These are phyloP conservation scores for Barnettozyma populi DNA, from an alignment of 805 yeast species.

Conservation along the genomic window DNA sequence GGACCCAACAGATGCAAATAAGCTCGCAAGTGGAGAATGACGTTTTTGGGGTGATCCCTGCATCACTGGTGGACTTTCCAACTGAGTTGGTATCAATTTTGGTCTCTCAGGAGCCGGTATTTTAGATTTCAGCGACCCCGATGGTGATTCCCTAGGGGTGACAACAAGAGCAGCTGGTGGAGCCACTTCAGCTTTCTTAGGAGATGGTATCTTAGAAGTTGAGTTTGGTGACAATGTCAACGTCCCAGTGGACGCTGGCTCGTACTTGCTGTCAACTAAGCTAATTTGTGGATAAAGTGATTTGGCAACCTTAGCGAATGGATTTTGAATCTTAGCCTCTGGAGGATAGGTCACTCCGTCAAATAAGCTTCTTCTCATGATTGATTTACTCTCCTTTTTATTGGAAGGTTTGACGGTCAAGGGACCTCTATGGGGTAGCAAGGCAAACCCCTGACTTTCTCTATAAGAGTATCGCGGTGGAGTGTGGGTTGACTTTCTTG, in stretches of 20 bases:
- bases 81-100: constrained; percentile 3
- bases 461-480: constrained; percentile 21
- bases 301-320: constrained; percentile 7
- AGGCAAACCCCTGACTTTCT: constrained; percentile 28
- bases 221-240: constrained; percentile 8
- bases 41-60: constrained; percentile 5
- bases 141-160: neutral
- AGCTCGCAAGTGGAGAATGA: constrained; percentile 22
- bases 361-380: constrained; percentile 16
- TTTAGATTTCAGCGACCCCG: constrained; percentile 1
- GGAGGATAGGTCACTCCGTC: constrained; percentile 9
- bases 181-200: constrained; percentile 1
- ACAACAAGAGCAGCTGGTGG: neutral
- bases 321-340: constrained; percentile 8
- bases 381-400: constrained; percentile 8
- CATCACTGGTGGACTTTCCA: constrained; percentile 9
- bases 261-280: constrained; percentile 4
- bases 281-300: constrained; percentile 20
- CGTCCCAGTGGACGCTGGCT: constrained; percentile 7
- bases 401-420: constrained; percentile 25
- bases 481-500: constrained; percentile 10
- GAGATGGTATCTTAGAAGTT: constrained; percentile 5
- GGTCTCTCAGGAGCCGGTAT: constrained; percentile 3
- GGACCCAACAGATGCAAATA: constrained; percentile 23
- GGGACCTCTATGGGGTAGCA: constrained; percentile 27